A percentile compares a stretch with the other conserved stretches of the same genome.
phyloP scores from a whole-genome alignment of 306 rosid genomes.

The Calophaca sinica region DNA sequence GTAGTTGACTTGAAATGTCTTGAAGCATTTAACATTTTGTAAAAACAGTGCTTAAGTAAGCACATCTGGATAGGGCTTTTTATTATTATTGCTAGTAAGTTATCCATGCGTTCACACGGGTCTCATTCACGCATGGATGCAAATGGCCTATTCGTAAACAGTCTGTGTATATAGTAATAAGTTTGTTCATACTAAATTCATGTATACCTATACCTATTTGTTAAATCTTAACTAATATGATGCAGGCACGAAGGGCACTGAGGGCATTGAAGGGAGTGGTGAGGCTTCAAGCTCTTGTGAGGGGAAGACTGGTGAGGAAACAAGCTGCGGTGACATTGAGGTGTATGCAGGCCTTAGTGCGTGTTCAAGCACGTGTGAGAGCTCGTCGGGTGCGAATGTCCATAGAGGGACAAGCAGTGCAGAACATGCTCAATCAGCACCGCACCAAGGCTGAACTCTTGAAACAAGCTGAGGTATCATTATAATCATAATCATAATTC shows the following conservation, averaged over 20 bases:
- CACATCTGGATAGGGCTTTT: too few relatives aligned
- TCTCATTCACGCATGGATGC: too few relatives aligned
- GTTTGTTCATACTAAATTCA: too few relatives aligned
- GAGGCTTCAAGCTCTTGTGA: conserved; percentile 91
- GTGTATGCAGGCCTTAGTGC: conserved; percentile 95
- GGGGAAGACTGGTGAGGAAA: conserved; percentile 89
- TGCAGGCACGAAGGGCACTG: conserved; percentile 87
- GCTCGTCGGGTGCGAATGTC: conserved; percentile 89
- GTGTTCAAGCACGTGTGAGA: conserved; percentile 89
- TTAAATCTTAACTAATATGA: background rate
- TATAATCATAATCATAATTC: too few relatives aligned
- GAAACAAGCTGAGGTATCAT: conserved; percentile 77
- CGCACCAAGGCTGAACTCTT: conserved; percentile 73
- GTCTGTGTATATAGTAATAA: too few relatives aligned
- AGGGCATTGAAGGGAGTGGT: conserved; percentile 93
- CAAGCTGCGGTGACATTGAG: conserved; percentile 91
- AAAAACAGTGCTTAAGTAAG: background rate
- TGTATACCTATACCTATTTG: too few relatives aligned
- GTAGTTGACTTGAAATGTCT: background rate
- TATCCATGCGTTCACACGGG: too few relatives aligned
- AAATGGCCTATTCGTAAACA: too few relatives aligned
- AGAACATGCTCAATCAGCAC: conserved; percentile 63
- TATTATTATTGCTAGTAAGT: too few relatives aligned
- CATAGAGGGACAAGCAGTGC: conserved; percentile 86
- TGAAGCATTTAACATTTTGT: background rate